Base-by-base conservation (phyloP, 345 rosid species). In the Salix caprea region DNA sequence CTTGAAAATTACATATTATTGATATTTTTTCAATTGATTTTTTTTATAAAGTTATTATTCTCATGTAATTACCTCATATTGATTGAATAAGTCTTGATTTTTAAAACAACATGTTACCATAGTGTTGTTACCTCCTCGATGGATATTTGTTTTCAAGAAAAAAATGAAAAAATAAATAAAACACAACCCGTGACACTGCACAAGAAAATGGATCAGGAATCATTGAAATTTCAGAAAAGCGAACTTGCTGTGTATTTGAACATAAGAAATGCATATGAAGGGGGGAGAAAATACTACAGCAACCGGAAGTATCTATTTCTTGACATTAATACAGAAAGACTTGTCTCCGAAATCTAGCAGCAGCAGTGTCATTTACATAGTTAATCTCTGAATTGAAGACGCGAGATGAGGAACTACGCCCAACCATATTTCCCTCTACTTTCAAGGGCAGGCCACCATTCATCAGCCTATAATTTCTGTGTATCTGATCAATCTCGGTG, bases 401-500 rank as follows among this genome's bases (percentile, higher is more conserved):
- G 74, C 73, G 64, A 68, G 9, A 50, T 24, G 6, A 70, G 42
- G 65, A 56, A 67, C 44, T 37, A 24, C 30, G 40, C 18, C 46
- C 28, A 8, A 37, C 36, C 65, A 52, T 60, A 26, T n/a, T 9
- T 66, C 58, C 48, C 65, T 21, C 66, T 32, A 36, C 5, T 73
- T 18, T 15, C 18, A 72, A 23, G 37, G 56, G 61, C 70, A 11
- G 37, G 36, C 52, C 19, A 64, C 58, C 28, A n/a, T 9, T 61
- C 71, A 68, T 40, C 65, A 50, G 23, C 67, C 61, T 75, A 30
- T 9, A 36, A n/a, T 72, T 36, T 8, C 21, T 26, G 6, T 61
- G 26, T 30, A 64, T 74, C 65, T 44, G 69, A 70, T 85, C 84
- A 90, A 79, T 89, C 94, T 85, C 83, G 87, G 87, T 87, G 94